Evolutionary conservation across 805 yeast genomes (phyloP), one percentile per base, ranked within the genome.

Genomic region (Kodamaea fukazawae): DNA sequence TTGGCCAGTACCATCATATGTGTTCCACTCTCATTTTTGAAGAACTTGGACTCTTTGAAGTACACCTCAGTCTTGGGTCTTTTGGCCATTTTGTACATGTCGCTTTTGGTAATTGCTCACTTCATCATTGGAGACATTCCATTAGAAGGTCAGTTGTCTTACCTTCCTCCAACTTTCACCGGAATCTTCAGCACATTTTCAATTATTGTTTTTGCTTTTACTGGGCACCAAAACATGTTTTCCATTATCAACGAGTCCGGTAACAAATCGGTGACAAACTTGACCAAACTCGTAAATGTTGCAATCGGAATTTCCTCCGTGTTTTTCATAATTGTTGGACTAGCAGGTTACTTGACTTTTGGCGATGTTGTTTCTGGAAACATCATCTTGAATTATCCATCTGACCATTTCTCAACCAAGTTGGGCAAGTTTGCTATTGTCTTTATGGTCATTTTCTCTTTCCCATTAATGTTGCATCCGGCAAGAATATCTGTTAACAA

Each of bases 171-270:
- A 59, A 85, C 37, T 54, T 75, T 42, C 41, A 70, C 48, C 45
- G 78, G 45, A n/a, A 70, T 90, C 13, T 73, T 84, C 16, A 57
- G 65, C 18, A 79, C 93, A 8, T 79, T 90, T 57, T 95, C 97
- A n/a, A 85, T 90, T 47, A 81, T 89, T 50, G 91, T 91, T 10
- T 90, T 91, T 69, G 96, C 96, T 0, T 91, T 81, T 62, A 91
- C 98, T 0, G 93, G 97, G 53, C 97, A 91, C 56, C 97, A 91
- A 60, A 91, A 91, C 63, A 87, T 87, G 88, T 88, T 87, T 53
- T 79, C 96, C 1, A 77, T 90, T 40, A 76, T 89, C 40, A 91
- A 90, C 53, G 98, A 91, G 63, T 73, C 90, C 20, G 62, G 60
- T 22, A 79, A 79, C 48, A 74, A 73, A 45, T 65, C 83, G 0